These are phyloP conservation scores for Diaporthe sp. DNA, from an alignment of 2,329 filamentous ascomycete genomes.

Conservation along the genomic window DNA sequence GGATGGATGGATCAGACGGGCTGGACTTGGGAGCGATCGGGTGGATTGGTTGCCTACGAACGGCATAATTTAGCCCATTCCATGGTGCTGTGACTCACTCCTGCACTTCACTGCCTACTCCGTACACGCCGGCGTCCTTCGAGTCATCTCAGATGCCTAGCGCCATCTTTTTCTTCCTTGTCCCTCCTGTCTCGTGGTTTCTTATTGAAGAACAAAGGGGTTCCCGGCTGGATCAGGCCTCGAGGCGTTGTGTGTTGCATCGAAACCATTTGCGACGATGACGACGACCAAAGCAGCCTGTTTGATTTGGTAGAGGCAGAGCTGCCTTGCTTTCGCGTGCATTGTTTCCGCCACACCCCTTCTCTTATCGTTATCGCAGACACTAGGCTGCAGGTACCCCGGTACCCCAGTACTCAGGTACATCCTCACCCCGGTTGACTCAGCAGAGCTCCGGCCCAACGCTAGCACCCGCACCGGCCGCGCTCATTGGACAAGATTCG, in stretches of 20 bases:
- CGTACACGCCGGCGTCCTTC: constrained; percentile 9
- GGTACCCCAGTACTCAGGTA: neutral
- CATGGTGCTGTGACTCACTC: neutral
- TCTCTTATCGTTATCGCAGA: constrained; percentile 12
- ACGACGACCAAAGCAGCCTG: neutral
- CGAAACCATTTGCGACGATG: constrained; percentile 13
- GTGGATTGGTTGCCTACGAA: constrained; percentile 12
- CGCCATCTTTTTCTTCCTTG: too few species aligned
- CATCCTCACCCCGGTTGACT: neutral
- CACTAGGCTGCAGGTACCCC: constrained; percentile 13
- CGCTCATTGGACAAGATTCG: neutral
- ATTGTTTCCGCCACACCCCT: neutral
- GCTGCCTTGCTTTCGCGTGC: neutral
- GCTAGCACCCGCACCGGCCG: neutral
- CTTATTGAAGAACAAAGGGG: constrained; percentile 32
- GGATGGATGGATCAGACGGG: neutral
- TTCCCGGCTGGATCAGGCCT: constrained; percentile 23
- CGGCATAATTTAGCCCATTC: constrained; percentile 14
- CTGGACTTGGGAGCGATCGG: neutral
- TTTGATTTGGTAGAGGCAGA: neutral
- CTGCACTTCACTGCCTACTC: constrained; percentile 10
- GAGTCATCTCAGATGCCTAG: constrained; percentile 24
- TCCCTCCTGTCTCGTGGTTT: constrained; percentile 8
- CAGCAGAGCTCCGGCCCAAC: neutral
- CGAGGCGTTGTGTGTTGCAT: constrained; percentile 28